Evolutionary conservation across 306 rosid genomes (phyloP).

Genomic region (Malus fusca): DNA sequence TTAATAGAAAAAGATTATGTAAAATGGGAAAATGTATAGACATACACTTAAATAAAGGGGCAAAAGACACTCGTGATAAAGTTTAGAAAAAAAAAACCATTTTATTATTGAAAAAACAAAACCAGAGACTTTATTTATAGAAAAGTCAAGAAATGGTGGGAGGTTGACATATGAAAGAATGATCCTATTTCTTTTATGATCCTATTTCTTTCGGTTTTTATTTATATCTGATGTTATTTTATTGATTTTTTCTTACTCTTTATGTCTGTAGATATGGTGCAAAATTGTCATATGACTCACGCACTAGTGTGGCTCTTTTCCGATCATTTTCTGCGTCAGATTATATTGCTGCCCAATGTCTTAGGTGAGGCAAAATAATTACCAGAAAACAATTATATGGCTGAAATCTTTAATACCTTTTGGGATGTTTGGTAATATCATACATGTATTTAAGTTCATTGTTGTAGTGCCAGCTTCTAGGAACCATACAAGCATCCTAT

Average conservation of each 20-base stretch:
- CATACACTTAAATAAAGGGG: background rate
- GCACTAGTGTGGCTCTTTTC: constrained; percentile 72
- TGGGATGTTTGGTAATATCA: background rate
- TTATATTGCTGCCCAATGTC: constrained; percentile 76
- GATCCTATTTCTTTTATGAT: background rate
- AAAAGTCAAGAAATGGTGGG: background rate
- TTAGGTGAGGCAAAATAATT: constrained; percentile 48
- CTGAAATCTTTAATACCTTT: background rate
- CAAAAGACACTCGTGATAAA: background rate
- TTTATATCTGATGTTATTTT: background rate
- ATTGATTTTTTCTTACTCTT: background rate
- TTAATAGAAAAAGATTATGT: background rate
- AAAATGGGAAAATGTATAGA: background rate
- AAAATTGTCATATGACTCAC: constrained; percentile 65
- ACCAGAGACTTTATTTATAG: background rate
- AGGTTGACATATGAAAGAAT: background rate
- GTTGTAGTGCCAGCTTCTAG: no score
- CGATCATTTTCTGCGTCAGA: constrained; percentile 75
- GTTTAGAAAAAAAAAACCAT: background rate
- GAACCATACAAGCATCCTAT: no score
- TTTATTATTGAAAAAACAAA: background rate
- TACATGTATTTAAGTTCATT: no score
- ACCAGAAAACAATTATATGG: background rate
- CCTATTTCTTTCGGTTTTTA: background rate
- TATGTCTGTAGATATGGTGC: constrained; percentile 37